A percentile compares a stretch with the other conserved stretches of the same genome.
Evolutionary conservation across 192 early-diverging fungal genomes (phyloP).

Genomic region (Globomyces pollinis-pini): DNA sequence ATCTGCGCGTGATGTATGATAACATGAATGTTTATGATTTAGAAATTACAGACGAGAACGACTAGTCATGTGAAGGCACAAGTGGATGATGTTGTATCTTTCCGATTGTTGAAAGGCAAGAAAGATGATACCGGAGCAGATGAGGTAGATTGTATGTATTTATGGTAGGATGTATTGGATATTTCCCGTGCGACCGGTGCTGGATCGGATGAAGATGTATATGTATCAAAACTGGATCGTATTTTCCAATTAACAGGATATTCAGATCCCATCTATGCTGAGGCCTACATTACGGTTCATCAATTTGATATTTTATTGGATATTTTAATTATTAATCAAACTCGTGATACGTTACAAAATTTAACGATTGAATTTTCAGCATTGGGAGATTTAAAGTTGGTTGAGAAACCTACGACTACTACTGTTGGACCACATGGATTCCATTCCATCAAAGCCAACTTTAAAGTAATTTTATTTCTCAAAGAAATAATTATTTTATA

Average conservation of each 20-base stretch:
- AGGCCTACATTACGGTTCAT: constrained; percentile 94
- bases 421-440: constrained; percentile 85
- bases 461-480: no score
- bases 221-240: constrained; percentile 86
- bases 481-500: constrained; percentile 29
- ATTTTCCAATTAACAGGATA: constrained; percentile 95
- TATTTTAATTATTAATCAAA: constrained; percentile 97
- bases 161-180: constrained; percentile 58
- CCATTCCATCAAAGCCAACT: constrained; percentile 91
- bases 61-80: constrained; percentile 50
- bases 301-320: constrained; percentile 96
- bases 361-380: constrained; percentile 98
- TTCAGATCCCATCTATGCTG: constrained; percentile 98
- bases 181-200: constrained; percentile 75
- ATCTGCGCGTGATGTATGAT: constrained; percentile 58
- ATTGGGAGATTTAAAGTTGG: constrained; percentile 93
- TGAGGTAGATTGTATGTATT: no score
- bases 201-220: constrained; percentile 59
- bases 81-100: constrained; percentile 82
- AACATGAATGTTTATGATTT: constrained; percentile 53
- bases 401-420: constrained; percentile 84
- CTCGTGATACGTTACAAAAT: constrained; percentile 88
- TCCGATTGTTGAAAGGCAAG: constrained; percentile 77
- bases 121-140: constrained; percentile 50
- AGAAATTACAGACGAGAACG: constrained; percentile 53